These are phyloP conservation scores for Trichoderma sp. DNA, from an alignment of 2,329 filamentous ascomycete genomes.

Conservation along the genomic window DNA sequence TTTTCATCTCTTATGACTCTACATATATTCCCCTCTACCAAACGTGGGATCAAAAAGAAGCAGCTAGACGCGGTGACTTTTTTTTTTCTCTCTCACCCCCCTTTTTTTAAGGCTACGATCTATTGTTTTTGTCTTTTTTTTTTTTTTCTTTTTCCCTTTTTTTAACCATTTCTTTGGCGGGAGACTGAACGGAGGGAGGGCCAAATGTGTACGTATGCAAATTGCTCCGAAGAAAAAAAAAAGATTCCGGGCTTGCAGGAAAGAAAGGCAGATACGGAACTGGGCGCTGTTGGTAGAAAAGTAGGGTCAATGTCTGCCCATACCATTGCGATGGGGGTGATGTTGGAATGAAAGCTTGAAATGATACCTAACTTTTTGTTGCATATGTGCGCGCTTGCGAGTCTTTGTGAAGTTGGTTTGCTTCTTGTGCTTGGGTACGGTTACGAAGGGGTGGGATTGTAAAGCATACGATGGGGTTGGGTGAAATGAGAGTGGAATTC, in stretches of 20 bases:
- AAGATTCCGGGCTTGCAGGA: background rate
- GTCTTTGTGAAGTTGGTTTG: background rate
- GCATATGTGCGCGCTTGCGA: background rate
- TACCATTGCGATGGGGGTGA: constrained; percentile 6
- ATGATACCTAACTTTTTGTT: constrained; percentile 12
- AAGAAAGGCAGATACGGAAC: background rate
- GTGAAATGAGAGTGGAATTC: background rate
- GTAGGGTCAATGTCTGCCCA: constrained; percentile 11
- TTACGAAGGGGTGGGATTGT: background rate
- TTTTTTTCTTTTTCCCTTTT: background rate
- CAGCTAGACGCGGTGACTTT: background rate
- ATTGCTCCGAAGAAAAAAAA: background rate
- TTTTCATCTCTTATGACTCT: background rate
- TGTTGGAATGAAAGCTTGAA: constrained; percentile 19
- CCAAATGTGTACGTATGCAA: background rate
- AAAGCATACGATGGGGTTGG: background rate
- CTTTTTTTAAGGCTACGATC: constrained; percentile 3
- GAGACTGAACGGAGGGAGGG: background rate
- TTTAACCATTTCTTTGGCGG: background rate
- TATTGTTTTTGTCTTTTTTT: background rate
- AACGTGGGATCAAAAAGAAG: background rate
- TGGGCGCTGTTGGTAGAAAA: constrained; percentile 17
- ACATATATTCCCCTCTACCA: background rate
- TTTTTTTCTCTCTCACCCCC: background rate
- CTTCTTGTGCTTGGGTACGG: background rate